phyloP scores from a whole-genome alignment of 306 rosid genomes.

The Trifolium fragiferum region DNA sequence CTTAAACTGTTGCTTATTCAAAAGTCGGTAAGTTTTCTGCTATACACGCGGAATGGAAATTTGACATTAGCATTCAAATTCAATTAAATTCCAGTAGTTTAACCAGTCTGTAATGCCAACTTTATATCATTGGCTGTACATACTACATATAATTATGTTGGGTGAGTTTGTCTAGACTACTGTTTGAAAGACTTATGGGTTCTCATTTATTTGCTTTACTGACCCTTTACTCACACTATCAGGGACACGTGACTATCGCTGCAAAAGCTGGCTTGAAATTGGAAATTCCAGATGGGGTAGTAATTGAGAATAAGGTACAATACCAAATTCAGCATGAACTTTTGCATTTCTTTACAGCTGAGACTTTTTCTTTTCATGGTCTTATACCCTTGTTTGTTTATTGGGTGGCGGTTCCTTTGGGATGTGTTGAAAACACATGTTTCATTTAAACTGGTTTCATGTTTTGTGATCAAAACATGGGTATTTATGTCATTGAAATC shows the following conservation, averaged over 20 bases:
- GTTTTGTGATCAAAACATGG: slow-evolving; percentile 17
- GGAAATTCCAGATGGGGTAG: slow-evolving; percentile 73
- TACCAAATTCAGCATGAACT: slow-evolving; percentile 10
- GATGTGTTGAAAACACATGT: not conserved
- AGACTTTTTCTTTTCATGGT: not conserved
- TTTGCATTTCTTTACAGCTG: not conserved
- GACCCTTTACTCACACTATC: slow-evolving; percentile 31
- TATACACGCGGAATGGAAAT: not conserved
- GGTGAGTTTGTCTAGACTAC: not conserved
- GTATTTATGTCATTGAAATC: slow-evolving; percentile 1
- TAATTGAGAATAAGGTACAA: slow-evolving; percentile 68
- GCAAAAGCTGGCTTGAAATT: slow-evolving; percentile 68
- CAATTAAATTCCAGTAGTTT: not conserved
- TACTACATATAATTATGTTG: slow-evolving; percentile 25
- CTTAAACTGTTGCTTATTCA: not conserved
- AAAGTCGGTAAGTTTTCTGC: slow-evolving; percentile 6
- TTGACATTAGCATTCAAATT: slow-evolving; percentile 31
- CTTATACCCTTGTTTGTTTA: slow-evolving; percentile 9
- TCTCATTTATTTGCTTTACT: slow-evolving; percentile 14
- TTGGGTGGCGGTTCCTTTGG: not conserved
- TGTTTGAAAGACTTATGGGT: not conserved
- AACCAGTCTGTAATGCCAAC: not conserved
- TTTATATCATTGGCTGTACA: not conserved
- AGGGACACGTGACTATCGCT: slow-evolving; percentile 69
- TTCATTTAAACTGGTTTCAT: slow-evolving; percentile 7